Base-by-base conservation (phyloP, 768 basidiomycete genomes). In the Pleurotus giganteus region DNA sequence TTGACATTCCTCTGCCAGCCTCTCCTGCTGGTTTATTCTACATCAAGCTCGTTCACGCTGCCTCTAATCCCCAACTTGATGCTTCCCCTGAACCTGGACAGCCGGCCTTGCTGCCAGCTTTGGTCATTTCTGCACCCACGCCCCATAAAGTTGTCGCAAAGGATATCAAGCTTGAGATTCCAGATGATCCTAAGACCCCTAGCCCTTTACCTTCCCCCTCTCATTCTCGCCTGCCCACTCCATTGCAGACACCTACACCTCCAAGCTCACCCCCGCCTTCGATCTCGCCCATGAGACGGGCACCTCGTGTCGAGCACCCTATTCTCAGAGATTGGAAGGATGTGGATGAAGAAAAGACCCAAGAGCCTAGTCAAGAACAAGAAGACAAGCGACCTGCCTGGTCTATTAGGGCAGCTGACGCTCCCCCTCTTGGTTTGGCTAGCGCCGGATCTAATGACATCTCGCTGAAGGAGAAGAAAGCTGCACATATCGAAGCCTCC, bases 361-460 rank as follows among this genome's bases (percentile, higher is more conserved):
- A 19, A 23, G 4, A 5, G 11, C 23, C 21, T 11, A 24, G 19
- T 34, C 31, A 26, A 32, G 49, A 37, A 4, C 36, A 51, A 19
- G 49, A 51, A 31, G 34, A 37, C 27, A 51, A 26, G 60, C 29
- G 51, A 11, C 71, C 69, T 19, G 61, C 63, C 15, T 79, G 78
- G 79, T 76, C 74, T 1, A 49, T 72, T 36, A 74, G 77, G 26
- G 78, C 76, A 2, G 55, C 71, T 0, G 74, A 75, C 53, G 72
- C 76, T 5, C 75, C 75, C 4, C 62, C 73, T 7, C 66, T 80
- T 28, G 78, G 77, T 2, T 54, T 71, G 5, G 53, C 68, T 26
- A 50, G 62, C 15, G 49, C n/a, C n/a, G 37, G n/a, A 7, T 7
- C n/a, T 7, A 41, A 19, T 17, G 19, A 32, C 7, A n/a, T 47